These are phyloP conservation scores for Naganishia albida DNA, from an alignment of 1,284 basidiomycete genomes.

Conservation along the genomic window DNA sequence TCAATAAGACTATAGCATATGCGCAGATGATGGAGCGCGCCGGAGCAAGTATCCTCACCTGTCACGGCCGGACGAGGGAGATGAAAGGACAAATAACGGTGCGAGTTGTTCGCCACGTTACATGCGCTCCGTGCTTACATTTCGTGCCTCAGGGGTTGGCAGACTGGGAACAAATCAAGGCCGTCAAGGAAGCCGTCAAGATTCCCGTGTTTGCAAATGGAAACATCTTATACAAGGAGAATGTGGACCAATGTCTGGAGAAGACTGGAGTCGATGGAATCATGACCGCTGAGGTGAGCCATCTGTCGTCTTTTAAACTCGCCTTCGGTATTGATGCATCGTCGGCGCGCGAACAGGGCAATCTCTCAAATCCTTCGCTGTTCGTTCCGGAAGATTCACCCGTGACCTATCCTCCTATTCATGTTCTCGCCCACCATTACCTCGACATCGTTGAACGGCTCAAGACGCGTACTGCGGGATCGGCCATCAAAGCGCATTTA, in stretches of 20 bases:
- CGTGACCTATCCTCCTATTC: constrained; percentile 63
- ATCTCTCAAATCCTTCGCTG: constrained; percentile 88
- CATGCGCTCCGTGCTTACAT: background rate
- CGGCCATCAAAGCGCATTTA: constrained; percentile 86
- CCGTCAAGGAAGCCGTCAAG: constrained; percentile 81
- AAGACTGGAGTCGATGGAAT: constrained; percentile 86
- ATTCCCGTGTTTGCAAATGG: constrained; percentile 97
- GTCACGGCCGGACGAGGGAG: constrained; percentile 87
- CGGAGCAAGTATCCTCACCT: constrained; percentile 91
- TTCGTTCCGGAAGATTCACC: constrained; percentile 59
- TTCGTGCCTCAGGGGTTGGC: constrained; percentile 67
- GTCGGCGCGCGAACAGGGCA: constrained; percentile 57
- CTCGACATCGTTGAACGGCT: constrained; percentile 74
- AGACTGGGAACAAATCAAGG: constrained; percentile 79
- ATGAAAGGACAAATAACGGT: constrained; percentile 74
- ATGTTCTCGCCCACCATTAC: constrained; percentile 78
- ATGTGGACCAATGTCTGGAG: constrained; percentile 74
- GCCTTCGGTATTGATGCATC: background rate
- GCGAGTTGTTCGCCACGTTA: background rate
- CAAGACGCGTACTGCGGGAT: constrained; percentile 69
- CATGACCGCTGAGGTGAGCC: constrained; percentile 79
- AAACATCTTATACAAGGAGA: constrained; percentile 82
- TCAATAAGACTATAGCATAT: constrained; percentile 87
- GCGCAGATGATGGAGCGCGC: constrained; percentile 92
- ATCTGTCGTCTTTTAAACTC: background rate